Percentiles rank a stretch among this genome's conserved stretches.
Conservation (phyloP, 225 moss, liverwort and hornwort species). For the Neckera pumila region DNA sequence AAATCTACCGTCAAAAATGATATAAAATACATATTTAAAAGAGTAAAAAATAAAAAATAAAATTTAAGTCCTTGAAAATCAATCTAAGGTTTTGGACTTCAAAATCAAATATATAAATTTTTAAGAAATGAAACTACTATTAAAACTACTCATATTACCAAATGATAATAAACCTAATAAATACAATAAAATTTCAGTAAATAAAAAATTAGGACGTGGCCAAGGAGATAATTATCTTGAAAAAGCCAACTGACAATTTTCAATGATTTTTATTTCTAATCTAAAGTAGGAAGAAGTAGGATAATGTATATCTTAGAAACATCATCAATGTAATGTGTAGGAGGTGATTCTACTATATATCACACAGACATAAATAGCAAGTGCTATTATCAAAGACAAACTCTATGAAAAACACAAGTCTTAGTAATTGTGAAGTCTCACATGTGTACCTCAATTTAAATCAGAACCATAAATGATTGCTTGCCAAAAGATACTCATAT, state of each 20-base stretch:
- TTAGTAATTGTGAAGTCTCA: neutral
- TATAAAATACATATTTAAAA: too few relatives aligned
- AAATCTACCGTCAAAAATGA: neutral
- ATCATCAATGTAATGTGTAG: neutral
- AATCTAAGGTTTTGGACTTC: neutral
- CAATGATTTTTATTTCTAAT: neutral
- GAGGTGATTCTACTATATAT: neutral
- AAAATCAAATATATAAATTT: neutral
- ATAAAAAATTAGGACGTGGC: neutral
- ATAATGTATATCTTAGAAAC: neutral
- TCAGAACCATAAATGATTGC: neutral
- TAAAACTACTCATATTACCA: rapidly evolving
- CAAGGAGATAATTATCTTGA: neutral
- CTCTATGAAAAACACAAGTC: neutral
- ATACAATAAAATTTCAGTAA: neutral
- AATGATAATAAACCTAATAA: neutral
- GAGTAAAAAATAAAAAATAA: too few relatives aligned
- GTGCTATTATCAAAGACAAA: neutral
- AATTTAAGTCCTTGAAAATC: too few relatives aligned
- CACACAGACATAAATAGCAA: neutral
- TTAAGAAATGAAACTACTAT: too few relatives aligned
- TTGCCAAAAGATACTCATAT: neutral
- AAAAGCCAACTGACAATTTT: neutral
- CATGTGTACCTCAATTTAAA: neutral
- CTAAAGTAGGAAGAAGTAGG: neutral